phyloP scores from a whole-genome alignment of 2,329 filamentous ascomycete species.

The Drechslerella dactyloides region DNA sequence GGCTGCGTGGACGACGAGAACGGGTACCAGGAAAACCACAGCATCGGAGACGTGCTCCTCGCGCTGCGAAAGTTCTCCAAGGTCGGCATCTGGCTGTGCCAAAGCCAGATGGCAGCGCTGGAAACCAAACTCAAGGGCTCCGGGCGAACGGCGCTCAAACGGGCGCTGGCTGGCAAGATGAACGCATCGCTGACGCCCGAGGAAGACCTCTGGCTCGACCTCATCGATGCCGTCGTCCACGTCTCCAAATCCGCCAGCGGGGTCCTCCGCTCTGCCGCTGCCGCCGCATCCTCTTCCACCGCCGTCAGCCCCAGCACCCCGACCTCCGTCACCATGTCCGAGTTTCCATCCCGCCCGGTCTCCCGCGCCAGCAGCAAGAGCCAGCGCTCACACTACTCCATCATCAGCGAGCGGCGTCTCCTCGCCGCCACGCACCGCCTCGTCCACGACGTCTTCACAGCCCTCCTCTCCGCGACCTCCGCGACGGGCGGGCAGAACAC shows the following conservation, averaged over 20 bases:
- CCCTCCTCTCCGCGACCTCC: conserved; percentile 78
- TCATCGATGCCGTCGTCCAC: conserved; percentile 68
- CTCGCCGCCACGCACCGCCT: conserved; percentile 75
- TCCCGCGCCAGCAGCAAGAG: conserved; percentile 58
- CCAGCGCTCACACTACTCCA: conserved; percentile 43
- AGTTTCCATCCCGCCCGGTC: conserved; percentile 55
- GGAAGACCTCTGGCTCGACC: conserved; percentile 70
- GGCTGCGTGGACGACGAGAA: conserved; percentile 55
- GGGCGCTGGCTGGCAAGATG: conserved; percentile 26
- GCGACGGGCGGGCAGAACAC: conserved; percentile 55
- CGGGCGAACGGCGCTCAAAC: conserved; percentile 55
- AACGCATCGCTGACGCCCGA: conserved; percentile 62
- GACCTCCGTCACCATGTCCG: conserved; percentile 9
- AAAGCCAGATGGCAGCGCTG: conserved; percentile 75
- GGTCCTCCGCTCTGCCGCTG: conserved; percentile 42
- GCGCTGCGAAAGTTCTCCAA: conserved; percentile 86
- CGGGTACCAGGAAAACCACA: conserved; percentile 60
- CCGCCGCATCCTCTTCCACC: conserved; percentile 36
- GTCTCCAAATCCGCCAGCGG: conserved; percentile 59
- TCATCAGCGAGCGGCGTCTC: conserved; percentile 61
- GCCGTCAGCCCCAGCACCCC: conserved; percentile 29
- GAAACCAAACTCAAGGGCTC: conserved; percentile 56
- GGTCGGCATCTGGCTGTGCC: conserved; percentile 94
- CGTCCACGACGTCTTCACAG: conserved; percentile 89
- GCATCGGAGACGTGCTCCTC: conserved; percentile 74